A percentile compares a stretch with the other conserved stretches of the same genome.
These are phyloP conservation scores for Leptoxyphium fumago DNA, from an alignment of 2,329 filamentous ascomycete genomes.

Conservation along the genomic window DNA sequence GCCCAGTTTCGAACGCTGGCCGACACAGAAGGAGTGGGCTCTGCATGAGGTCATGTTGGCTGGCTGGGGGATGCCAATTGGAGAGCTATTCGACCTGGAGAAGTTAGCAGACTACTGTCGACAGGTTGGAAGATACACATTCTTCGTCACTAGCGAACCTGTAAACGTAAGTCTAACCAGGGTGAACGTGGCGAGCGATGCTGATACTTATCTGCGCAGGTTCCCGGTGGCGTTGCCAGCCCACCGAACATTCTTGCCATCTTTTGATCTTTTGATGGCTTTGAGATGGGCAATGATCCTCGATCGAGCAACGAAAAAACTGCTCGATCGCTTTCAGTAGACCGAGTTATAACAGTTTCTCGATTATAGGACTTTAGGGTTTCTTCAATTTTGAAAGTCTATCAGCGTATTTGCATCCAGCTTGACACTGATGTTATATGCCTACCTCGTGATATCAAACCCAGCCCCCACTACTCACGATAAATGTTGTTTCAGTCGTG, in stretches of 20 bases:
- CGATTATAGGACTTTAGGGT: too few relatives aligned
- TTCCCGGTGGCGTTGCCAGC: conserved; percentile 22
- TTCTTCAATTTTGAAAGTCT: too few relatives aligned
- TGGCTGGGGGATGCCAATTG: conserved; percentile 37
- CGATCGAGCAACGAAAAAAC: too few relatives aligned
- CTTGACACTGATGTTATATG: too few relatives aligned
- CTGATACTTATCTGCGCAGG: conserved; percentile 3
- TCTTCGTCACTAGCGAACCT: conserved; percentile 35
- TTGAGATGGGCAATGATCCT: too few relatives aligned
- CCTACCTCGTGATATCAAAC: too few relatives aligned
- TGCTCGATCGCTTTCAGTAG: too few relatives aligned
- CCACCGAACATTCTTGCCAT: conserved; percentile 26
- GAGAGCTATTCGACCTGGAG: conserved; percentile 37
- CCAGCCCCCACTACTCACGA: too few relatives aligned
- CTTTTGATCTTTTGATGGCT: conserved; percentile 18
- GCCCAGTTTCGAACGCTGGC: conserved; percentile 25
- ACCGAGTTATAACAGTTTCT: too few relatives aligned
- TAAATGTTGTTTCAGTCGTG: too few relatives aligned
- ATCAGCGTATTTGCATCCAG: too few relatives aligned
- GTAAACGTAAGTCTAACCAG: conserved; percentile 25
- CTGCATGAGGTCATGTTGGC: conserved; percentile 35
- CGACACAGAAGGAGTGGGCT: conserved; percentile 20
- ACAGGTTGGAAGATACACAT: conserved; percentile 25
- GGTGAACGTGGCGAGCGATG: too few relatives aligned
- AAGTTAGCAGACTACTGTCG: conserved; percentile 27